A percentile compares a stretch with the other conserved stretches of the same genome.
These are phyloP conservation scores for Cucurbita pepo DNA, from an alignment of 306 rosid species.

Conservation along the genomic window DNA sequence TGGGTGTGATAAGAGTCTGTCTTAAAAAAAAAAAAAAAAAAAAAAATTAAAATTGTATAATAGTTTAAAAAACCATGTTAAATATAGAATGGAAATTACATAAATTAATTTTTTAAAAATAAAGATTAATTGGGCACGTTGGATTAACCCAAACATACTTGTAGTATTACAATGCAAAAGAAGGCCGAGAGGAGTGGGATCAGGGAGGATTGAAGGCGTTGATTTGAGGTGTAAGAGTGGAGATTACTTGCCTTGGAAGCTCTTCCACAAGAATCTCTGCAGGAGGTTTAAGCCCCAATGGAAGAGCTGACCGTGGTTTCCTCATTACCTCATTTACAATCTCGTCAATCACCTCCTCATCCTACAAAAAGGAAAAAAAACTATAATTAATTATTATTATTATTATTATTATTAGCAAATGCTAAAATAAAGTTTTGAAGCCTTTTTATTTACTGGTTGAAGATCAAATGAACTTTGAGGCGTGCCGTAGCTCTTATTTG, in stretches of 20 bases:
- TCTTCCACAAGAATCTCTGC: constrained; percentile 59
- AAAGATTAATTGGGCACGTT: too few species aligned
- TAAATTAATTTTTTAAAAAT: too few species aligned
- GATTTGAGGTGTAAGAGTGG: constrained; percentile 37
- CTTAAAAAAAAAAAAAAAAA: too few species aligned
- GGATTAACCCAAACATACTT: not conserved
- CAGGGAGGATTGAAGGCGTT: constrained; percentile 16
- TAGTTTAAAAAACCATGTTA: too few species aligned
- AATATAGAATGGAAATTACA: too few species aligned
- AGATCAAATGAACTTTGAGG: constrained; percentile 32
- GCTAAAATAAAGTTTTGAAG: too few species aligned
- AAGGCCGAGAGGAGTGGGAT: not conserved
- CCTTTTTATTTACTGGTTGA: constrained; percentile 51
- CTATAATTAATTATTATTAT: not conserved
- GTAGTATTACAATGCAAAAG: not conserved
- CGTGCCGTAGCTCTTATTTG: constrained; percentile 27
- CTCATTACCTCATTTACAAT: constrained; percentile 66
- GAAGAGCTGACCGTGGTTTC: constrained; percentile 86
- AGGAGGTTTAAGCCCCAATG: constrained; percentile 86
- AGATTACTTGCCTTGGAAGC: constrained; percentile 66
- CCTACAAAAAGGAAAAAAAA: constrained; percentile 22
- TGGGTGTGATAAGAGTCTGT: too few species aligned
- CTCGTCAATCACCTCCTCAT: constrained; percentile 73
- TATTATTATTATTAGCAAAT: not conserved
- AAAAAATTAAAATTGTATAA: too few species aligned